Percentiles rank a stretch among this genome's conserved stretches.
These are phyloP conservation scores for Leccinum sublutescens DNA, from an alignment of 768 basidiomycete species.

Conservation along the genomic window DNA sequence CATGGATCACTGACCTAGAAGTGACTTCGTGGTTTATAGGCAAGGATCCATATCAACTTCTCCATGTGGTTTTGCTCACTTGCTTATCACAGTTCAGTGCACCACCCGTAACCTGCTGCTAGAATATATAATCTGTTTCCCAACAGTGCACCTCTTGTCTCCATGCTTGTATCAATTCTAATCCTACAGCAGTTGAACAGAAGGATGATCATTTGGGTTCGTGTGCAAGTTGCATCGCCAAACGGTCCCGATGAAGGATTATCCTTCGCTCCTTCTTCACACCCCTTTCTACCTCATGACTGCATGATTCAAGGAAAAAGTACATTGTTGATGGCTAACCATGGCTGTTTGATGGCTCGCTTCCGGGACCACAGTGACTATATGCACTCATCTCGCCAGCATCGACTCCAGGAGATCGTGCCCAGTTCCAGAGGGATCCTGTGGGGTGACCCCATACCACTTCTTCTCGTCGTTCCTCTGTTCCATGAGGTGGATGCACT, in stretches of 20 bases:
- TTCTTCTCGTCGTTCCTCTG: constrained; percentile 6
- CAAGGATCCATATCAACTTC: background rate
- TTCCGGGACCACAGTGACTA: constrained; percentile 4
- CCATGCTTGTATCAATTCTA: background rate
- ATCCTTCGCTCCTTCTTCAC: background rate
- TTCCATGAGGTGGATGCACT: constrained; percentile 4
- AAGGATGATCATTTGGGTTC: constrained; percentile 1
- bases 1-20: background rate
- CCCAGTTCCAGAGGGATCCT: background rate
- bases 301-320: background rate
- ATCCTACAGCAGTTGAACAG: background rate
- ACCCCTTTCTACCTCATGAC: background rate
- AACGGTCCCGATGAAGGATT: background rate
- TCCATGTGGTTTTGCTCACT: background rate
- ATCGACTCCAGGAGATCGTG: background rate
- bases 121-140: background rate
- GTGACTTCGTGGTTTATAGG: background rate
- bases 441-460: background rate
- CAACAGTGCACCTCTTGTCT: background rate
- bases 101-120: constrained; percentile 3
- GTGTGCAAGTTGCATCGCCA: background rate
- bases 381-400: background rate
- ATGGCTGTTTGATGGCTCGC: background rate
- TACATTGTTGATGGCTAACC: background rate
- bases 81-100: background rate